phyloP scores from a whole-genome alignment of 108 stramenopile genomes.

The Schizochytrium sp. region DNA sequence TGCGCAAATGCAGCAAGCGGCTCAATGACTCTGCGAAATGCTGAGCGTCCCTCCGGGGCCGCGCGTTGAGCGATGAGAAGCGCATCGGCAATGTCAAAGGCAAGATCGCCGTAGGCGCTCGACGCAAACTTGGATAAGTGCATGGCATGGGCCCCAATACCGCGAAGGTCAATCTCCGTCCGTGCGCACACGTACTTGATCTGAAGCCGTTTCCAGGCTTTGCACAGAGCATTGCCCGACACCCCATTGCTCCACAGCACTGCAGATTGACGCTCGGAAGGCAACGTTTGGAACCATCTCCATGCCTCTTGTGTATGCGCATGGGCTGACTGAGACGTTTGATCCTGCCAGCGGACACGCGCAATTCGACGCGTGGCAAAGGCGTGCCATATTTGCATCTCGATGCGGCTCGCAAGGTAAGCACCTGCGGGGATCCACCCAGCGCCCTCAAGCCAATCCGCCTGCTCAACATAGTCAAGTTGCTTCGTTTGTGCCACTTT shows the following conservation, averaged over 20 bases:
- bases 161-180: background rate
- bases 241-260: background rate
- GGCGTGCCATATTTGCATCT: background rate
- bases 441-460: background rate
- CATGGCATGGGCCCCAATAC: background rate
- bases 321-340: background rate
- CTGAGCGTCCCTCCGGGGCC: background rate
- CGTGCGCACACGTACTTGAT: background rate
- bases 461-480: background rate
- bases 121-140: too few species aligned
- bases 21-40: background rate
- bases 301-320: background rate
- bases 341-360: background rate
- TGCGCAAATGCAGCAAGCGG: background rate
- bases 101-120: background rate
- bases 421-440: background rate
- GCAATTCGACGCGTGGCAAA: background rate
- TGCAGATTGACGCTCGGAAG: background rate
- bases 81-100: background rate
- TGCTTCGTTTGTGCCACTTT: background rate
- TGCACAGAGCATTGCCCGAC: background rate
- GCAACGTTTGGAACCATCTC: background rate
- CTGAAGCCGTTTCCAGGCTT: background rate
- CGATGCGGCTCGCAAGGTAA: background rate
- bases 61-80: background rate